Base-by-base conservation (phyloP, 73 alveolate species). In the Diophrys sp. region DNA sequence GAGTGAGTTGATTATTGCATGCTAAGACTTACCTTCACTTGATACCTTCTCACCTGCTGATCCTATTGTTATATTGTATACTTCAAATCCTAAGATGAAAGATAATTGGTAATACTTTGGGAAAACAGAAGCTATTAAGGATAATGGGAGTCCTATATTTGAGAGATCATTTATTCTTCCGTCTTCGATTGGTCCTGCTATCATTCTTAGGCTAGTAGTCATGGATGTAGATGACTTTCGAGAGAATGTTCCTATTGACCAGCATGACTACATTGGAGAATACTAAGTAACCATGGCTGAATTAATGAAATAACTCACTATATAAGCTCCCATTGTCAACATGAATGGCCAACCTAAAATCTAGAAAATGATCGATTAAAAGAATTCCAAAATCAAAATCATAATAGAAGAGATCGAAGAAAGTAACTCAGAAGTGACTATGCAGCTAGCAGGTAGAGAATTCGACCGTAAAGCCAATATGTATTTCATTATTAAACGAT, bases 11-110 rank as follows among this genome's bases (percentile, higher is more conserved):
- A 72, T 92, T 2, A 79, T 91, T 44, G 77, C 85, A 14, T 92
- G 98, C 83, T 76, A 74, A 55, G 66, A 83, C 71, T 79, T 92
- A 23, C 95, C 95, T 18, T 77, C 75, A 23, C 78, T 81, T 54
- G 96, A 92, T 78, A 80, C 92, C 25, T 82, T 92, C 69, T 85
- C 95, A 8, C 54, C 78, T 29, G 84, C 92, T 24, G 89, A 90
- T 67, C 92, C 96, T 18, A 70, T 85, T 54, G 94, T 89, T 23
- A 89, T 73, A 33, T 53, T 66, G 28, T 85, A 34, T 33, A 81
- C 70, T 70, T 78, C 72, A 28, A 57, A 74, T 23, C 62, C 66
- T 28, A 55, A 23, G 31, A 53, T 33, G 70, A 70, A 54, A 66
- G 75, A 25, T n/a, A 70, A 56, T 55, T 74, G 82, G 73, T 23